Evolutionary conservation across 306 rosid genomes (phyloP), one percentile per base, ranked within the genome.

Genomic region (Trifolium subterraneum): DNA sequence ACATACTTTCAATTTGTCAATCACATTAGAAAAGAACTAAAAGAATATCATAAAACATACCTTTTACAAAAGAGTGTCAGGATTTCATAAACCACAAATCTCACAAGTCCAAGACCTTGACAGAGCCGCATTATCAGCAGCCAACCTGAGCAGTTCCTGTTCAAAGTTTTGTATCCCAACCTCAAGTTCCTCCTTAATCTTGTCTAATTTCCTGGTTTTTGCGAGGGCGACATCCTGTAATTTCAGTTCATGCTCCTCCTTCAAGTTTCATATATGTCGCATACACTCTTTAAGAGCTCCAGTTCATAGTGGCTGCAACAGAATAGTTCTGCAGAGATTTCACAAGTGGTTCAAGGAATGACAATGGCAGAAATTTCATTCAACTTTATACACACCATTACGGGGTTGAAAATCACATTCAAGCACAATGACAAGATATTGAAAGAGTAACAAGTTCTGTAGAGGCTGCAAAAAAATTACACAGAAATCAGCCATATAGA

Each of bases 281-380:
- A 90, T 95, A 75, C 98, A 95, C 86, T 92, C 98, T 73, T 95
- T 92, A 61, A 95, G 95, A 74, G 99, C 99, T 78, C 96, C 99
- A 75, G n/a, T n/a, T n/a, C n/a, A n/a, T n/a, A n/a, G n/a, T n/a
- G n/a, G n/a, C n/a, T n/a, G n/a, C n/a, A n/a, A n/a, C n/a, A n/a
- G n/a, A n/a, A n/a, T n/a, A n/a, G n/a, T n/a, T n/a, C n/a, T n/a
- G n/a, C n/a, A n/a, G n/a, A n/a, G n/a, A n/a, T n/a, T n/a, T n/a
- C n/a, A n/a, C n/a, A n/a, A n/a, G 71, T 33, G 71, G 14, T 52
- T 39, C 31, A 76, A 78, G 61, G 19, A n/a, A 75, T 44, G 55
- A 38, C 56, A 56, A 67, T 51, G 23, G 14, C 10, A 73, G 36
- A 75, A 47, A 78, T 47, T 68, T 42, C 66, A 71, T 48, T 70